Evolutionary conservation across 441 rosid genomes (phyloP).

Genomic region (Cnidoscolus chayamansa): DNA sequence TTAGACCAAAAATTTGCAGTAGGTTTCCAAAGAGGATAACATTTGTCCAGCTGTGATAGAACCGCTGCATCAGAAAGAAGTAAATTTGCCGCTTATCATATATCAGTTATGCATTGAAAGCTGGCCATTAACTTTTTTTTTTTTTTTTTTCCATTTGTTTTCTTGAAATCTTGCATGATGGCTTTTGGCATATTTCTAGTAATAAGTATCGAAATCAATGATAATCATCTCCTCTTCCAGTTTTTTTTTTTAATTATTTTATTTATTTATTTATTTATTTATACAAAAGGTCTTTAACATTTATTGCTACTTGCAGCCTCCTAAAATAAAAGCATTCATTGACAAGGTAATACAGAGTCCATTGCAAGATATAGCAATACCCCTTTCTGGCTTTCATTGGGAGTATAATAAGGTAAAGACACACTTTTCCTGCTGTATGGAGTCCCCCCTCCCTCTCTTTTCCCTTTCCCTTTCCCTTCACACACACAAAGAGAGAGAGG

Average conservation of each 20-base stretch:
- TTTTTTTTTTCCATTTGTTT: not conserved
- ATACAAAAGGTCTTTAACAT: constrained; percentile 14
- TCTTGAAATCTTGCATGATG: not conserved
- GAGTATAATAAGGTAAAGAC: constrained; percentile 77
- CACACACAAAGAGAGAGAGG: too few species aligned
- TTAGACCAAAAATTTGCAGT: too few species aligned
- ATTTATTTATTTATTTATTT: too few species aligned
- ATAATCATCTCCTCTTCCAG: not conserved
- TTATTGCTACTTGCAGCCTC: constrained; percentile 59
- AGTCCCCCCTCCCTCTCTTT: not conserved
- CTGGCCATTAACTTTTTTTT: not conserved
- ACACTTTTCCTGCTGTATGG: not conserved
- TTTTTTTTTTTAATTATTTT: not conserved
- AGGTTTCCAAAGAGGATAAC: too few species aligned
- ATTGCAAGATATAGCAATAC: constrained; percentile 89
- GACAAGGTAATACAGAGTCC: constrained; percentile 99
- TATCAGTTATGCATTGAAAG: not conserved
- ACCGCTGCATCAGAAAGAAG: too few species aligned
- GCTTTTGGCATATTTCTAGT: not conserved
- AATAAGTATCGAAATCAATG: not conserved
- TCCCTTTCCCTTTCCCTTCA: not conserved
- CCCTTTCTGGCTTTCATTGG: constrained; percentile 97
- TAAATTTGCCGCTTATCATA: not conserved
- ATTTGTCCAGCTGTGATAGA: too few species aligned
- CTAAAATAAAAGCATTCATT: constrained; percentile 75